Percentiles rank a stretch among this genome's conserved stretches.
phyloP scores from a whole-genome alignment of 129 eudicot species.

The Silybum marianum region DNA sequence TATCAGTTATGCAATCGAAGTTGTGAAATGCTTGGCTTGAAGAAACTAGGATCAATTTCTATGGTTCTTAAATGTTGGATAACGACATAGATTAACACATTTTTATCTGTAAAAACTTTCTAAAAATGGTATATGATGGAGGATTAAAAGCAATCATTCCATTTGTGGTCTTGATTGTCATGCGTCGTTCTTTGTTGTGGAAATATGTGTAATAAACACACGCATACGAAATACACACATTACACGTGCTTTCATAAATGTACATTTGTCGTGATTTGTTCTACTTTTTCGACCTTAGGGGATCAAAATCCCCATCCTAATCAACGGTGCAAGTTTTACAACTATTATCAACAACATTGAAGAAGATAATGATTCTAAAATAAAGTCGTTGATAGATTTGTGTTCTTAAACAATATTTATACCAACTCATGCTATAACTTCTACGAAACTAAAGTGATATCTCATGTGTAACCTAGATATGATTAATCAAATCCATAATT shows the following conservation, averaged over 20 bases:
- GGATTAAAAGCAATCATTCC: background rate
- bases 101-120: background rate
- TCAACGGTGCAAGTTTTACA: background rate
- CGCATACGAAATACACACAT: background rate
- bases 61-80: background rate
- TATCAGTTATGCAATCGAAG: background rate
- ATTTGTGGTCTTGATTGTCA: background rate
- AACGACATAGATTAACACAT: background rate
- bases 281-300: background rate
- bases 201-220: background rate
- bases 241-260: background rate
- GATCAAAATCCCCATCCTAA: background rate
- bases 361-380: too few relatives aligned
- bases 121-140: background rate
- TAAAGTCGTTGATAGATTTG: too few relatives aligned
- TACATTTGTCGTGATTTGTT: background rate
- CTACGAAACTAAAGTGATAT: too few relatives aligned
- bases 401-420: too few relatives aligned
- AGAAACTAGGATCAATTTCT: background rate
- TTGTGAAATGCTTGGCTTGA: background rate
- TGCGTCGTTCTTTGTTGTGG: background rate
- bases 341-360: background rate
- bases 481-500: too few relatives aligned
- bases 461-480: too few relatives aligned
- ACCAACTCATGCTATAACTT: too few relatives aligned